Evolutionary conservation across 2,329 filamentous ascomycete genomes (phyloP), one percentile per base, ranked within the genome.

Genomic region (Neonectria punicea): DNA sequence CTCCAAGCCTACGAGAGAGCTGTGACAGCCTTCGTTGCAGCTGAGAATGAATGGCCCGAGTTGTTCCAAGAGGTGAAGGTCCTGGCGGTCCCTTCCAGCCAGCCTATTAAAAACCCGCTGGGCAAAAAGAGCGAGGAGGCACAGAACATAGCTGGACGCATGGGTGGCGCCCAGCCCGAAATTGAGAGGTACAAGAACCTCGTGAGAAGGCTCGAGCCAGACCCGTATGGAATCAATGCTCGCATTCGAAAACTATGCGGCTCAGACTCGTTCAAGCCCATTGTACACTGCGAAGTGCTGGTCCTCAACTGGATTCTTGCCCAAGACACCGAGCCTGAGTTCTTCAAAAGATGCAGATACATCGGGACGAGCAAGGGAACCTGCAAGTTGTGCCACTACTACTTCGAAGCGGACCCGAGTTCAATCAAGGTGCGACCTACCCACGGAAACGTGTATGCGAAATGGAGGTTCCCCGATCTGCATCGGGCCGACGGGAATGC

Each of bases 281-380:
- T 65, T 6, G 79, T 83, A 0, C 81, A 83, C 51, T 73, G 36
- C 55, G 14, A 61, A 64, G 5, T 55, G 41, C 2, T 77, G 1
- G 59, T 80, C 0, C 69, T 76, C 18, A 67, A 74, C 16, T 73
- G 74, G 25, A 61, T 75, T 30, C 34, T 72, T 9, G 32, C 51
- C n/a, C 46, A 63, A 8, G 55, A 34, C 44, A 1, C 56, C 49
- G 2, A 9, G 0, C 28, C 65, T 0, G 39, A 39, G 0, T 82
- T 80, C 71, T 82, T 79, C 61, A 44, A 63, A 0, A 63, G 69
- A 9, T 76, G 72, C 61, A 71, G 66, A 14, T 82, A 82, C 58
- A 80, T 83, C n/a, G 81, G 80, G 0, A 73, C 71, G 30, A 81
- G 80, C 69, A 83, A 83, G 66, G 80, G 80, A 0, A 77, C 80